Conservation (phyloP, 1,284 basidiomycete species). For the Leccinum variabile region DNA sequence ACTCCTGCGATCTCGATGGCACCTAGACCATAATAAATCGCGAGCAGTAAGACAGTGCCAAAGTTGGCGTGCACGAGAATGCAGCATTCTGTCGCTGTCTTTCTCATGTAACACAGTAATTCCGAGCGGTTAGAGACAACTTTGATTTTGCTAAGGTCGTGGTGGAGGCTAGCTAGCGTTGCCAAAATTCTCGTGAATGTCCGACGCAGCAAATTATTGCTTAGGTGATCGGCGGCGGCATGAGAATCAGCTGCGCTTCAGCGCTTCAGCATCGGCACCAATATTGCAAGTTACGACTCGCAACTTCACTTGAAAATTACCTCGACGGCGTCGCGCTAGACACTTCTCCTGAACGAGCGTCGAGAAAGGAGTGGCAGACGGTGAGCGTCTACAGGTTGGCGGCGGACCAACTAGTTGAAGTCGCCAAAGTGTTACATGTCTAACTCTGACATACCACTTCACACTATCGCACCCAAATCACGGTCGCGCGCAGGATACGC, state of each 20-base stretch:
- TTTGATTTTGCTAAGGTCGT: no score
- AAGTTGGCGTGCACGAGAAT: no score
- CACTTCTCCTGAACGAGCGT: neutral
- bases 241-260: no score
- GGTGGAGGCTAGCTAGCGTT: no score
- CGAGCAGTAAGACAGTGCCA: neutral
- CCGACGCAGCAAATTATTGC: no score
- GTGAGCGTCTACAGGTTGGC: neutral
- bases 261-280: neutral
- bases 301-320: neutral
- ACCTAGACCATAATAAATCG: no score
- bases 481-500: constrained; percentile 48
- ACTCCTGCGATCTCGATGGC: neutral
- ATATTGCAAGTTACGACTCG: neutral
- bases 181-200: no score
- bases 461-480: constrained; percentile 51
- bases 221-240: no score
- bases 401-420: neutral
- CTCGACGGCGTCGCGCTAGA: neutral
- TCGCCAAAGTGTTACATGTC: constrained; percentile 27
- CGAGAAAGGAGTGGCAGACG: neutral
- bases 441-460: constrained; percentile 63
- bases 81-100: no score
- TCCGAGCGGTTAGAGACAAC: no score
- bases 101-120: neutral